These are phyloP conservation scores for Exophiala sp. DNA, from an alignment of 2,329 filamentous ascomycete genomes.

Conservation along the genomic window DNA sequence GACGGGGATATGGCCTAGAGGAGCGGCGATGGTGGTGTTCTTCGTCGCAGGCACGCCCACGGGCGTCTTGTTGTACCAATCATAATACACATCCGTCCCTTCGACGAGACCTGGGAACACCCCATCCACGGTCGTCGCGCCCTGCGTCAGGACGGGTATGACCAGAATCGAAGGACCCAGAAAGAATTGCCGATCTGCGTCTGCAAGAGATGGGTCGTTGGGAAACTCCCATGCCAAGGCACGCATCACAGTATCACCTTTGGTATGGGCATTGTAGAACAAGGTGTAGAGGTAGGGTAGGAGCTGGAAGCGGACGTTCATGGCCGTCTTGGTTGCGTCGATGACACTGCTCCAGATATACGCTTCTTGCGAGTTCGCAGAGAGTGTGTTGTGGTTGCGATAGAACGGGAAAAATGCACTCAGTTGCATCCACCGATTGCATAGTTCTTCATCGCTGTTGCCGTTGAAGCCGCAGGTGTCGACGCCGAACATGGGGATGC, in stretches of 20 bases:
- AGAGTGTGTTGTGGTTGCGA: slow-evolving; percentile 65
- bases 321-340: slow-evolving; percentile 59
- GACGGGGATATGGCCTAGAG: slow-evolving; percentile 64
- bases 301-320: slow-evolving; percentile 64
- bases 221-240: slow-evolving; percentile 68
- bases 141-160: slow-evolving; percentile 59
- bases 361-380: slow-evolving; percentile 60
- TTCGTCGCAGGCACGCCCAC: slow-evolving; percentile 46
- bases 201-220: slow-evolving; percentile 60
- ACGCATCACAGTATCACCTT: slow-evolving; percentile 64
- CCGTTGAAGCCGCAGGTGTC: slow-evolving; percentile 66
- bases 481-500: slow-evolving; percentile 70
- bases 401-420: slow-evolving; percentile 73
- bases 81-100: slow-evolving; percentile 59
- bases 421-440: slow-evolving; percentile 67
- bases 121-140: slow-evolving; percentile 56
- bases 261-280: slow-evolving; percentile 60
- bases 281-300: slow-evolving; percentile 73
- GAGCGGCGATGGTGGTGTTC: slow-evolving; percentile 57
- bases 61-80: slow-evolving; percentile 66
- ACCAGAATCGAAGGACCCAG: slow-evolving; percentile 62
- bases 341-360: slow-evolving; percentile 63
- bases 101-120: slow-evolving; percentile 61
- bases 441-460: slow-evolving; percentile 63
- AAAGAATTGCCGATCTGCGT: slow-evolving; percentile 65